Evolutionary conservation across 306 rosid species (phyloP).

Genomic region (Ormosia semicastrata): DNA sequence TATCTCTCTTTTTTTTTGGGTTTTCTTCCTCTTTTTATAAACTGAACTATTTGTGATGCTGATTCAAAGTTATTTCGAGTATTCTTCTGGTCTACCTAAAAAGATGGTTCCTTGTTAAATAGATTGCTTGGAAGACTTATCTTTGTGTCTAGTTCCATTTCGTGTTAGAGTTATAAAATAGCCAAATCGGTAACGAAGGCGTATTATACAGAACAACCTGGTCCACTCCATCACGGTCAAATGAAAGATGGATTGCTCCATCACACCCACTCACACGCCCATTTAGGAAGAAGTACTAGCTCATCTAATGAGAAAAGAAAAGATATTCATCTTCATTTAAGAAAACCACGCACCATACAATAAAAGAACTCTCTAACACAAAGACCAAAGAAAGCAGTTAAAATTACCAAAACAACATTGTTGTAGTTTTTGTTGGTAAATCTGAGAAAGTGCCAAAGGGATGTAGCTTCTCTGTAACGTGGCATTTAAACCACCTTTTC

Average conservation of each 20-base stretch:
- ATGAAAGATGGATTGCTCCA: neutral
- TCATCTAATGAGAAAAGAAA: neutral
- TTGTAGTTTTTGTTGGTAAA: conserved; percentile 26
- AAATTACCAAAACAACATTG: conserved; percentile 34
- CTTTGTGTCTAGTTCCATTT: neutral
- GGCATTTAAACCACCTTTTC: conserved; percentile 15
- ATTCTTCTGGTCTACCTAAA: neutral
- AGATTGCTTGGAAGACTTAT: neutral
- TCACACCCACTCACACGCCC: neutral
- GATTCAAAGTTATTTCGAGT: neutral
- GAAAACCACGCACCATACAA: conserved; percentile 34
- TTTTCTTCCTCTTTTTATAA: too few relatives aligned
- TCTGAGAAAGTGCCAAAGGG: conserved; percentile 14
- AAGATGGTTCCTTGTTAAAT: neutral
- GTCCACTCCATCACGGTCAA: neutral
- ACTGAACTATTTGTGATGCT: neutral
- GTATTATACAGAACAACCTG: too few relatives aligned
- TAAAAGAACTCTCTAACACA: conserved; percentile 20
- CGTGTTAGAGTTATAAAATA: neutral
- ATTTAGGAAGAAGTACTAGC: neutral
- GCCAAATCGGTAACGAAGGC: too few relatives aligned
- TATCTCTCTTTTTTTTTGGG: too few relatives aligned
- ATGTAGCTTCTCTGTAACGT: conserved; percentile 18
- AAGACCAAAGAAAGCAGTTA: neutral
- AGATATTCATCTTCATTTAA: conserved; percentile 33